Percentiles rank a stretch among this genome's conserved stretches.
Conservation (phyloP, 2,329 filamentous ascomycete species). For the Alternaria alternata region DNA sequence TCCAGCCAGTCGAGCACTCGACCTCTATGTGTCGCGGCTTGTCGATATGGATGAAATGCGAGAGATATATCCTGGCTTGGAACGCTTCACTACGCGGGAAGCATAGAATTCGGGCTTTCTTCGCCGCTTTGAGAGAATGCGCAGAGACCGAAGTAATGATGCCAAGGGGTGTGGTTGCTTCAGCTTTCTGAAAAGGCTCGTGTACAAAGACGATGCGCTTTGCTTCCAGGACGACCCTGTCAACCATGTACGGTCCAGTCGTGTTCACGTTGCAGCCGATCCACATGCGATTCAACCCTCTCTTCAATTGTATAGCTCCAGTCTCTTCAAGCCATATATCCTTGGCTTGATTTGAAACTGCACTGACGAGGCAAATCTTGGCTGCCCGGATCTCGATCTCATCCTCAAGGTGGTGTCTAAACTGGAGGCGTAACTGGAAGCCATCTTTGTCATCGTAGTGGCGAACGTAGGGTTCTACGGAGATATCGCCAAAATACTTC, state of each 20-base stretch:
- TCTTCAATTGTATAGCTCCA: slow-evolving; percentile 58
- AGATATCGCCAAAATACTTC: slow-evolving; percentile 76
- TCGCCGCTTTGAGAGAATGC: slow-evolving; percentile 44
- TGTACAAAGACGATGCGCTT: slow-evolving; percentile 72
- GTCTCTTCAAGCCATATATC: slow-evolving; percentile 72
- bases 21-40: slow-evolving; percentile 80
- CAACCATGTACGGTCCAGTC: slow-evolving; percentile 77
- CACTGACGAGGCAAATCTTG: slow-evolving; percentile 69
- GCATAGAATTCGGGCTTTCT: slow-evolving; percentile 69
- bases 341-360: slow-evolving; percentile 63
- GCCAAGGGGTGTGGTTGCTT: slow-evolving; percentile 56
- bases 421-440: slow-evolving; percentile 72
- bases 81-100: slow-evolving; percentile 76
- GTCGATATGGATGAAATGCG: slow-evolving; percentile 79
- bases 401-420: slow-evolving; percentile 77
- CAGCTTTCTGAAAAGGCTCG: slow-evolving; percentile 65
- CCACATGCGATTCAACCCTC: slow-evolving; percentile 63
- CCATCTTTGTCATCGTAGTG: slow-evolving; percentile 78
- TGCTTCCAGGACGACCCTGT: slow-evolving; percentile 71
- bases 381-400: slow-evolving; percentile 71
- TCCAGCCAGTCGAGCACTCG: slow-evolving; percentile 76
- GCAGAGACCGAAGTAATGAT: slow-evolving; percentile 55
- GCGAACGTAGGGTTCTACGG: slow-evolving; percentile 71
- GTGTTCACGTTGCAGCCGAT: slow-evolving; percentile 65
- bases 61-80: slow-evolving; percentile 70